These are phyloP conservation scores for Pythium coloratum DNA, from an alignment of 352 stramenopile species.

Conservation along the genomic window DNA sequence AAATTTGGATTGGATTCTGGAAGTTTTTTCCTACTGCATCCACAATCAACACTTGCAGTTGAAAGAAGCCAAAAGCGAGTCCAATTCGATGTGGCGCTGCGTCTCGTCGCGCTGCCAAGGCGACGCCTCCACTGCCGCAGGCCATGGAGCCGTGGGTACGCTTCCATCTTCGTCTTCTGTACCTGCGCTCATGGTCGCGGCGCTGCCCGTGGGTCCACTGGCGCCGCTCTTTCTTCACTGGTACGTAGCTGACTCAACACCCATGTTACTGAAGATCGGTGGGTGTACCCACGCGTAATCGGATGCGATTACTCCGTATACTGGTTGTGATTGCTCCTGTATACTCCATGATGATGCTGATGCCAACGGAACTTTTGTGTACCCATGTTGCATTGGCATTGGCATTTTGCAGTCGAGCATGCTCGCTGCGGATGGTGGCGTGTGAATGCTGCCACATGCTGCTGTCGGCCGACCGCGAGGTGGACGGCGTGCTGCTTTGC, in stretches of 20 bases:
- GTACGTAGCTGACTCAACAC: constrained; percentile 8
- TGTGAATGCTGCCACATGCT: constrained; percentile 37
- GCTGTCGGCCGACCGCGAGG: constrained; percentile 11
- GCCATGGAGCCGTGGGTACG: not conserved
- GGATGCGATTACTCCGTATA: not conserved
- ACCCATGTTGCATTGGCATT: not conserved
- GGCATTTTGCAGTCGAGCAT: constrained; percentile 17
- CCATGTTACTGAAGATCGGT: not conserved
- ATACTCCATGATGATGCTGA: not conserved
- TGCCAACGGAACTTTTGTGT: not conserved
- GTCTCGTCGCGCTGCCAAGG: constrained; percentile 10
- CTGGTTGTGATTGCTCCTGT: not conserved
- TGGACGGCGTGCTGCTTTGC: constrained; percentile 33
- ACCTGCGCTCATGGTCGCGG: constrained; percentile 7
- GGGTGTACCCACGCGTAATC: not conserved
- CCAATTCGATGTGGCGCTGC: constrained; percentile 10
- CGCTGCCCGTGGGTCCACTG: constrained; percentile 12
- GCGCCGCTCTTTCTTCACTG: constrained; percentile 27
- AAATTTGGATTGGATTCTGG: not conserved
- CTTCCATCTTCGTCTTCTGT: not conserved
- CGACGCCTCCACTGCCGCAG: not conserved
- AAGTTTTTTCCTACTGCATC: not conserved
- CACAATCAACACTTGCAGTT: not conserved
- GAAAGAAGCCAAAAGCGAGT: not conserved
- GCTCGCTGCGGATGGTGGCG: constrained; percentile 21